Evolutionary conservation across 495 filamentous ascomycete genomes (phyloP), one percentile per base, ranked within the genome.

Genomic region (Pyrenula aspistea): DNA sequence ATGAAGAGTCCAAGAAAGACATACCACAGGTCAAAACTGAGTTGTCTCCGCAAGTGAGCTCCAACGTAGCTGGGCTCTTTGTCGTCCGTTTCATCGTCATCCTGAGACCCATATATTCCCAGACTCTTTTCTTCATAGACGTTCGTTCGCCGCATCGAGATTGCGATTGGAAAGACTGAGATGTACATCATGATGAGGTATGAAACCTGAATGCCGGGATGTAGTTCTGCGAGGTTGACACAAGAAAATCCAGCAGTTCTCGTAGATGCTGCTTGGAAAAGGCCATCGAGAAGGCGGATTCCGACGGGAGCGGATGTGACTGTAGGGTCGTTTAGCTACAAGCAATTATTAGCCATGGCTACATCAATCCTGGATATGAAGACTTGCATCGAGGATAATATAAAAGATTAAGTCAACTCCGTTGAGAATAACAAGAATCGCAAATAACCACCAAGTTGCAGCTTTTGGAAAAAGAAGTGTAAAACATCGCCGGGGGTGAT

Each of bases 181-280:
- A 97, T 97, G 68, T 97, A 97, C 92, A 97, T 97, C 92, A 97
- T 97, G 69, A 97, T 83, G 70, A 96, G 69, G 73, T 95, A 96
- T 19, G 90, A 95, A 2, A 93, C 87, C 64, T 97, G 92, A 12
- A 96, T 89, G 1, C 85, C 92, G 0, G 92, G 92, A 62, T 96
- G 92, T 12, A 97, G 75, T 0, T 74, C 68, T 3, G 87, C 73
- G 22, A 97, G 71, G 58, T 85, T 86, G 61, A 95, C 79, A 51
- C 87, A 85, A 4, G 86, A 74, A 62, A 95, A 95, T 1, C 92
- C 92, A 1, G 92, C 90, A 1, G 91, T 96, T 60, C 92, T 75
- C 0, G 92, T 96, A 12, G 86, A 83, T 0, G 83, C 78, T 1
- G 92, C 91, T 70, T 96, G 90, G 67, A 95, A 96, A 57, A 91